Base-by-base conservation (phyloP, 495 filamentous ascomycete species). In the Poronia punctata region DNA sequence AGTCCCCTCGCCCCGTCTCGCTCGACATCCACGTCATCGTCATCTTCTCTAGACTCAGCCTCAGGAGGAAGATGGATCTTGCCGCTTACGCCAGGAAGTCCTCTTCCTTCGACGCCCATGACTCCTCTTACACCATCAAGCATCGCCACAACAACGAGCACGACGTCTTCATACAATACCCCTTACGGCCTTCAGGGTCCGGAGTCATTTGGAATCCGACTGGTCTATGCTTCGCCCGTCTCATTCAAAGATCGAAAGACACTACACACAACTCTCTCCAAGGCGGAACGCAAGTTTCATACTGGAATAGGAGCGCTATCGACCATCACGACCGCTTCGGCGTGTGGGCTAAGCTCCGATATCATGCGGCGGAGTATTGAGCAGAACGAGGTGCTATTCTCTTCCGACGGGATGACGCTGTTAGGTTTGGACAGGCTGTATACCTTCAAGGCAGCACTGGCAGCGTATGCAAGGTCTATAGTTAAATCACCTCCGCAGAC, bases 401-500 rank as follows among this genome's bases (percentile, higher is more conserved):
- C 76, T 19, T 75, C 79, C n/a, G 80, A 82, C 32, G 79, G 78
- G 24, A 62, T 88, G 21, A 83, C 75, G 1, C 57, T 86, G 21
- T 60, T 86, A 1, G 77, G 75, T 11, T 72, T 86, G 29, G 82
- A 88, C 57, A 74, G 80, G 40, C 66, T 86, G 50, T 86, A 84
- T 60, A 84, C 75, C 29, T 80, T 88, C 65, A 83, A 84, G 51
- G 70, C 73, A 22, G 68, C 76, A 4, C 67, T 85, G 3, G 74
- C 75, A 39, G 67, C 74, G 12, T 74, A 82, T 38, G 67, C 73
- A 7, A 61, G 51, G 19, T 52, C 48, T 9, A 33, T 40, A 30
- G 17, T 28, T 20, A 30, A 34, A 25, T 22, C 29, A 27, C 28
- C 1, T 22, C 27, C 35, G 14, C 26, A 34, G 15, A 44, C 31